Evolutionary conservation across 441 rosid genomes (phyloP).

Genomic region (Arabidopsis hybrid): DNA sequence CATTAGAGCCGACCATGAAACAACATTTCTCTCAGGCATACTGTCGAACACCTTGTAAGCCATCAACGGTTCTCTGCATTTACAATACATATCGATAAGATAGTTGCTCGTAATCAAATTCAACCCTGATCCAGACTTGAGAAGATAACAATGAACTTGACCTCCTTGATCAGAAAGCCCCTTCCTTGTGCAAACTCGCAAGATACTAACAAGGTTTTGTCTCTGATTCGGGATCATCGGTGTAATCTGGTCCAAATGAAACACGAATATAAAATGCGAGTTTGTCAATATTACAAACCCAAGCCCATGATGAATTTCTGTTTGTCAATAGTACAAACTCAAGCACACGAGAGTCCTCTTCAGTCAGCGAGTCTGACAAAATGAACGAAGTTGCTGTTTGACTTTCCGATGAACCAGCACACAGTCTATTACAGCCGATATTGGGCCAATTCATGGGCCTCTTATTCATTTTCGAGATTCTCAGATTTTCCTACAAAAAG

Average conservation of each 20-base stretch:
- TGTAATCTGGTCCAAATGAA: conserved; percentile 8
- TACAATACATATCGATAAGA: conserved; percentile 72
- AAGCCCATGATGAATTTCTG: background rate
- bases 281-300: background rate
- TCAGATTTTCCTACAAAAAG: conserved; percentile 28
- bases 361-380: conserved; percentile 1
- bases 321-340: background rate
- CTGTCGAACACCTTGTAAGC: conserved; percentile 75
- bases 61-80: conserved; percentile 56
- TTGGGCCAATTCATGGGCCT: conserved; percentile 8
- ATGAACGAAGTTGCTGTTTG: background rate
- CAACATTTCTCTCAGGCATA: conserved; percentile 84
- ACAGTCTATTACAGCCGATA: background rate
- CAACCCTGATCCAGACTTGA: conserved; percentile 52
- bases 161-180: conserved; percentile 62
- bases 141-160: conserved; percentile 64
- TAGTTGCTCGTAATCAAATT: conserved; percentile 67
- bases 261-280: background rate
- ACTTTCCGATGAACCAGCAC: background rate
- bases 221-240: conserved; percentile 49
- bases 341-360: background rate
- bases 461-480: background rate
- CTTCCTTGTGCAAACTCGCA: conserved; percentile 67
- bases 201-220: conserved; percentile 62
- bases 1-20: conserved; percentile 93